phyloP scores from a whole-genome alignment of 805 yeast genomes.

The Blastobotrys parvus region DNA sequence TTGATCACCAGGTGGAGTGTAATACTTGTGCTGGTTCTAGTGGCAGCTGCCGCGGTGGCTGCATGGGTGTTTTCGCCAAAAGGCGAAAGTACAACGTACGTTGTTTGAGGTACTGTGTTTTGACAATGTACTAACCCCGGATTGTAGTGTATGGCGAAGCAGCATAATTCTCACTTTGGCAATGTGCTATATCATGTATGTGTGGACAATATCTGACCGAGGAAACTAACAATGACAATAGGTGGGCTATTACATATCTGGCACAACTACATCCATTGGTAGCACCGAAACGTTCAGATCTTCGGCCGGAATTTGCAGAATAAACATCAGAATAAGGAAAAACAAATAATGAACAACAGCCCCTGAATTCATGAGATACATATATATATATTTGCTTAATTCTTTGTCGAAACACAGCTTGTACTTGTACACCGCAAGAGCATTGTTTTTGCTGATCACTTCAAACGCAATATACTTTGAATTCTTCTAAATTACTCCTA shows the following conservation, averaged over 20 bases:
- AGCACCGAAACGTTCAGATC: conserved; percentile 80
- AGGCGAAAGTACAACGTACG: conserved; percentile 56
- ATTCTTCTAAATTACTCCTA: no score
- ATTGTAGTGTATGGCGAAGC: conserved; percentile 68
- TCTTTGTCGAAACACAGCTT: no score
- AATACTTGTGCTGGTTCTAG: conserved; percentile 51
- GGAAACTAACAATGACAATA: conserved; percentile 2
- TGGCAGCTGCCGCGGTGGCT: conserved; percentile 48
- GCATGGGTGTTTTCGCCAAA: conserved; percentile 86
- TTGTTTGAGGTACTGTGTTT: conserved; percentile 12
- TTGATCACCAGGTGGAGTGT: conserved; percentile 71
- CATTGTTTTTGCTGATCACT: no score
- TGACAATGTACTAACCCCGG: background rate
- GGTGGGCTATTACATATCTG: conserved; percentile 85
- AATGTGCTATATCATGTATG: conserved; percentile 65
- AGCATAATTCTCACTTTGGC: conserved; percentile 59
- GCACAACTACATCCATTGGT: conserved; percentile 83
- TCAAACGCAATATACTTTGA: no score
- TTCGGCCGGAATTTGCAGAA: conserved; percentile 69
- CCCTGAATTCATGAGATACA: no score
- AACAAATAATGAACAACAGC: no score
- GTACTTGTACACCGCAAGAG: no score
- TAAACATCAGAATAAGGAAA: conserved; percentile 3
- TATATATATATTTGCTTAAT: no score
- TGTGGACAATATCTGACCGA: background rate